These are phyloP conservation scores for Phytopythium ostracodes DNA, from an alignment of 352 stramenopile species.

Conservation along the genomic window DNA sequence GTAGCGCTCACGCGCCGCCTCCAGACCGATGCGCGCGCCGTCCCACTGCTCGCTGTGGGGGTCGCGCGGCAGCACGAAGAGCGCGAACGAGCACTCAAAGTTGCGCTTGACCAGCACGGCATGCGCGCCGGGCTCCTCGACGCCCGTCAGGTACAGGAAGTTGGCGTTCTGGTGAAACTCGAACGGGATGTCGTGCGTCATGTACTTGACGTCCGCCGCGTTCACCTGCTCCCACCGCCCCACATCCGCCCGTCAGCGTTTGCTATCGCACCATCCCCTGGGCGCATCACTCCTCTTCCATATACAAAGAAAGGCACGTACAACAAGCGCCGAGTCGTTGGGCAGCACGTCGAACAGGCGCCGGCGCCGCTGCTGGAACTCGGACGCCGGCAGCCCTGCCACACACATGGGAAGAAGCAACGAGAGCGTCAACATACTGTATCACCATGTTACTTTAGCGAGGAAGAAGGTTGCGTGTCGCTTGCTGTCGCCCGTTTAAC, in stretches of 20 bases:
- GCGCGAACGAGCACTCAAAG: conserved; percentile 56
- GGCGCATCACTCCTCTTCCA: not conserved
- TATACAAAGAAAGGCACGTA: conserved; percentile 15
- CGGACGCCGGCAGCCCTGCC: conserved; percentile 44
- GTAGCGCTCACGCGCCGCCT: conserved; percentile 55
- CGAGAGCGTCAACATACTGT: too few species aligned
- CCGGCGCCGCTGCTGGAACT: conserved; percentile 61
- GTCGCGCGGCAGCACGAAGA: conserved; percentile 76
- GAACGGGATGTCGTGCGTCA: conserved; percentile 87
- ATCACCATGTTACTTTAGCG: too few species aligned
- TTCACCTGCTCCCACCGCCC: conserved; percentile 27
- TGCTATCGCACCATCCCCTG: not conserved
- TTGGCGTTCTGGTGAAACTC: conserved; percentile 85
- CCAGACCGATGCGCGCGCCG: conserved; percentile 56
- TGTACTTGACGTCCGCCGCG: conserved; percentile 73
- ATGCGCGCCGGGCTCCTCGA: conserved; percentile 74
- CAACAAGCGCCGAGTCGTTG: conserved; percentile 69
- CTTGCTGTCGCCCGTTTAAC: not conserved
- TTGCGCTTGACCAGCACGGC: conserved; percentile 73
- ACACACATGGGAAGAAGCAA: not conserved
- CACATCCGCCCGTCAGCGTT: not conserved
- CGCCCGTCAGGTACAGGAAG: conserved; percentile 82
- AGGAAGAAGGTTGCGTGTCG: not conserved
- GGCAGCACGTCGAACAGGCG: conserved; percentile 62
- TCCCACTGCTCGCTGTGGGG: conserved; percentile 83